Percentiles rank a stretch among this genome's conserved stretches.
phyloP scores from a whole-genome alignment of 2,329 filamentous ascomycete genomes.

The Trichoderma simmonsii region DNA sequence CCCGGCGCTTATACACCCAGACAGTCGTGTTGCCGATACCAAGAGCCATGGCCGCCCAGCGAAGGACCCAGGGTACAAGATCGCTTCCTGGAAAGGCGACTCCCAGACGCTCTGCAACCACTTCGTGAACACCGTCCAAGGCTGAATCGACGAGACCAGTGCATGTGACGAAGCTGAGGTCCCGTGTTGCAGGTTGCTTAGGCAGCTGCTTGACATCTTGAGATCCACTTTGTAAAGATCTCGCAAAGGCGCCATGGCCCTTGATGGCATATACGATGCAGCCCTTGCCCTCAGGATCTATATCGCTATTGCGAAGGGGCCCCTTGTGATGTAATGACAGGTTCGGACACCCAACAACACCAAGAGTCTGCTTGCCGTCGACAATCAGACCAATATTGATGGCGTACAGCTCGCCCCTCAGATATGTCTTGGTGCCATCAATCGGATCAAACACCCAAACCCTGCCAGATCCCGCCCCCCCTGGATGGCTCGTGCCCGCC shows the following conservation, averaged over 20 bases:
- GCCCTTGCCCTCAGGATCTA: slow-evolving; percentile 44
- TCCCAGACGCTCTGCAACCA: slow-evolving; percentile 41
- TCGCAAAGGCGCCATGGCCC: slow-evolving; percentile 47
- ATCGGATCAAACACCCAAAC: slow-evolving; percentile 61
- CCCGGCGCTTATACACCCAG: slow-evolving; percentile 52
- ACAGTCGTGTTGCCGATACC: slow-evolving; percentile 53
- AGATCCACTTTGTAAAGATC: slow-evolving; percentile 34
- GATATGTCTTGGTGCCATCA: slow-evolving; percentile 57
- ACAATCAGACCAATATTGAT: slow-evolving; percentile 55
- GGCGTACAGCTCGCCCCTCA: slow-evolving; percentile 53
- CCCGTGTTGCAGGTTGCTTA: not conserved
- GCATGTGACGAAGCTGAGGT: slow-evolving; percentile 47
- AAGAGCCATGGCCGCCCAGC: slow-evolving; percentile 52
- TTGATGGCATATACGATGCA: slow-evolving; percentile 50
- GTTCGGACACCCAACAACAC: slow-evolving; percentile 49
- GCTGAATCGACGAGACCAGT: slow-evolving; percentile 46
- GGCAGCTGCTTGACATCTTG: not conserved
- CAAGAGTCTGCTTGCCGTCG: slow-evolving; percentile 48
- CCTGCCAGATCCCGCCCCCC: slow-evolving; percentile 33
- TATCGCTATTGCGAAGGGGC: slow-evolving; percentile 42
- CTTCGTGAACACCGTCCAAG: slow-evolving; percentile 45
- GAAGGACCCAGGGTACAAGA: slow-evolving; percentile 55
- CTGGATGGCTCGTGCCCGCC: slow-evolving; percentile 43
- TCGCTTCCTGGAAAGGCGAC: slow-evolving; percentile 47
- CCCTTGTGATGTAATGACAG: slow-evolving; percentile 38